Evolutionary conservation across 352 stramenopile genomes (phyloP).

Genomic region (Pythium brassicae): DNA sequence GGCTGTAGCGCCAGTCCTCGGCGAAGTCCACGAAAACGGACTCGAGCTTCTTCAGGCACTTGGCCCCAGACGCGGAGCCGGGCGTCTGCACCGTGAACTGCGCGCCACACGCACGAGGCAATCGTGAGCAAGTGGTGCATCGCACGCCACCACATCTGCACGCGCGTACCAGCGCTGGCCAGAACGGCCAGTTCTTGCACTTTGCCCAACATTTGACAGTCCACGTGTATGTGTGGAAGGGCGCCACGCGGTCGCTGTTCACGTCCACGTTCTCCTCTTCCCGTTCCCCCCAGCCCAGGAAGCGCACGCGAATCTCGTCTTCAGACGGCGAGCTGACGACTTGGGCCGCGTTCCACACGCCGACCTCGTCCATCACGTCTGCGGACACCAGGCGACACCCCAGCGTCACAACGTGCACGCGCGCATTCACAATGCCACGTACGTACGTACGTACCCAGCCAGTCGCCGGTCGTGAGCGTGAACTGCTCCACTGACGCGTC

Average conservation of each 20-base stretch:
- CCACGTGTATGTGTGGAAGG: conserved; percentile 78
- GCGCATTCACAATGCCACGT: too few relatives aligned
- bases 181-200: conserved; percentile 75
- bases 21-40: conserved; percentile 51
- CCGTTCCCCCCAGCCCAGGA: conserved; percentile 43
- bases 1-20: conserved; percentile 27
- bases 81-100: conserved; percentile 59
- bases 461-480: too few relatives aligned
- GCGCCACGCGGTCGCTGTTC: conserved; percentile 41
- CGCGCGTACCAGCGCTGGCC: conserved; percentile 53
- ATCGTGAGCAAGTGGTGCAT: neutral
- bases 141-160: neutral
- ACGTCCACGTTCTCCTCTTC: conserved; percentile 59
- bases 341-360: neutral
- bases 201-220: conserved; percentile 78
- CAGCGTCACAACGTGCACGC: too few relatives aligned
- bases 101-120: neutral
- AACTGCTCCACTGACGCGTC: too few relatives aligned
- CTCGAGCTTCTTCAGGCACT: conserved; percentile 24
- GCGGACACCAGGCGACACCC: too few relatives aligned
- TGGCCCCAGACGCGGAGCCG: conserved; percentile 26
- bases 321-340: too few relatives aligned
- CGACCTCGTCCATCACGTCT: conserved; percentile 5
- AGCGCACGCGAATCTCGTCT: conserved; percentile 25
- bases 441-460: too few relatives aligned